Base-by-base conservation (phyloP, 2,329 filamentous ascomycete genomes). In the Paraphaeosphaeria minitans region DNA sequence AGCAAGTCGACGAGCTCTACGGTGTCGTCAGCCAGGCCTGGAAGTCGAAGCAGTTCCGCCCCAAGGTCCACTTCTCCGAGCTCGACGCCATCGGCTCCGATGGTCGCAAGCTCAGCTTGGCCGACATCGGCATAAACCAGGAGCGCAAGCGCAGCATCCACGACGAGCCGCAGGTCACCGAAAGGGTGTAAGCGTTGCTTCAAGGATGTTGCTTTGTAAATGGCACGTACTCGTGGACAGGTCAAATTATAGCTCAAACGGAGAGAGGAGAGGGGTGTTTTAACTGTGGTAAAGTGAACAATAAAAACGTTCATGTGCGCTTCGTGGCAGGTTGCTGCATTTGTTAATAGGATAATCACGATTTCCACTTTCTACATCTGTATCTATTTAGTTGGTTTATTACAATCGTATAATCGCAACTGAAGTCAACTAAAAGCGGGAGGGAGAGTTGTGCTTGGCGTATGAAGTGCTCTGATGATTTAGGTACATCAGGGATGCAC, bases 1-100 rank as follows among this genome's bases (percentile, higher is more conserved):
- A 92, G 73, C 88, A 92, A 79, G 91, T 92, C 67, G 89, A 92
- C 74, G 89, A 92, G 74, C 87, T 92, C 80, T 92, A 92, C 78
- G 89, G 90, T 72, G 82, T 88, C 55, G 85, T 91, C 53, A 80
- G 84, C 57, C 83, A 88, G 63, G 89, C 89, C 0, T 92, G 89
- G 89, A 84, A 91, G 69, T 89, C 86, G 79, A 85, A 83, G 66
- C 64, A 74, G 14, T 92, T 91, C 71, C 82, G 87, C 64, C 89
- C 89, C 1, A 57, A 66, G 29, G 57, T 79, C 14, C 59, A 61
- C 0, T 78, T 73, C 50, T 60, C 66, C 5, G 75, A 77, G 13
- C 62, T 77, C 4, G 73, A 76, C 43, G 22, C 42, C 7, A 51
- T 62, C 4, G 54, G 63, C 16, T 3, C 37, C 4, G 37, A 39